Evolutionary conservation across 164 flowering plant species (phyloP), one percentile per base, ranked within the genome.

Genomic region (Nymphaea colorata): DNA sequence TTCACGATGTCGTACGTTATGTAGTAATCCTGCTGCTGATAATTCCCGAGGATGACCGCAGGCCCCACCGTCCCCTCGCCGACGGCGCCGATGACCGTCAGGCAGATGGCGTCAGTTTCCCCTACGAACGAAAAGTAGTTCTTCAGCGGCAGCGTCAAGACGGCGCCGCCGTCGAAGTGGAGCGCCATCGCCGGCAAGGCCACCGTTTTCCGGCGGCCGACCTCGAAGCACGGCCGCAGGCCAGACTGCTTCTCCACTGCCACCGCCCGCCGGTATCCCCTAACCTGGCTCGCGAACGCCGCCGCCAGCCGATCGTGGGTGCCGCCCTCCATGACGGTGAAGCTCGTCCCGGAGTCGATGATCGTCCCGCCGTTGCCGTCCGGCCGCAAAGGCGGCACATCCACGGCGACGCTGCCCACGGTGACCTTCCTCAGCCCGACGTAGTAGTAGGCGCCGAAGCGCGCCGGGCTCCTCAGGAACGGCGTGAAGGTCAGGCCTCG

Each of bases 311-410:
- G 61, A 2, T 86, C 82, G 43, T 72, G 81, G 7, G 89, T 73
- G 5, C 67, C 70, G 4, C 64, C 66, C 68, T 83, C 88, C 93
- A 91, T 85, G 81, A 76, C 86, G 2, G 91, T 91, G 74, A 87
- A 86, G 12, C 95, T 87, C 10, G 93, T 68, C 12, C 95, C 93
- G 45, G 96, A 87, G 74, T 89, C 97, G 51, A 91, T 82, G 0
- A 91, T 77, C 10, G 84, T 75, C 25, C 97, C 97, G 41, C 96
- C 96, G 60, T 78, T 76, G 3, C 97, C 96, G 63, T 77, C 80
- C 2, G 84, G 5, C 59, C 81, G 83, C 47, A 80, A 82, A 3
- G 72, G 64, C 44, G 97, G 93, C 11, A 85, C 69, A 61, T 78
- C 82, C 8, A 89, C 85, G 12, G 42, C 47, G 68, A 80, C 76